Evolutionary conservation across 1,139 yeast species (phyloP).

Genomic region (Lodderomyces elongisporus): DNA sequence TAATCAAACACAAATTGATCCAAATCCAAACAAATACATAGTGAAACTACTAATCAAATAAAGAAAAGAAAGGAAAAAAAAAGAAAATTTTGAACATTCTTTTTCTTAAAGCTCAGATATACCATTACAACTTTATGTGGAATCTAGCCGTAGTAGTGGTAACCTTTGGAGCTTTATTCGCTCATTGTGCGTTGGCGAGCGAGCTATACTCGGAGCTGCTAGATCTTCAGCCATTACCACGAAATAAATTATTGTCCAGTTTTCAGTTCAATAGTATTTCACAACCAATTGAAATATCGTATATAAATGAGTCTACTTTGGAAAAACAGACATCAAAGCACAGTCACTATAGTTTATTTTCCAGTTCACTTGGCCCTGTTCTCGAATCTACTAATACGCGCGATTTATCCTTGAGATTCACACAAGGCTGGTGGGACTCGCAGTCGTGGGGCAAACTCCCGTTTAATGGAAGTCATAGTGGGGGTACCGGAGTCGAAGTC

Average conservation of each 20-base stretch:
- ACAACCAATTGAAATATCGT: conserved; percentile 27
- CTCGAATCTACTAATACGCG: conserved; percentile 61
- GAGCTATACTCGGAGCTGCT: conserved; percentile 51
- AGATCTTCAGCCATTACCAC: conserved; percentile 61
- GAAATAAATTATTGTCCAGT: conserved; percentile 62
- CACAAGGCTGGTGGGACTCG: conserved; percentile 96
- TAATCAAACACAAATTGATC: too few relatives aligned
- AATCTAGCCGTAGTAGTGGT: too few relatives aligned
- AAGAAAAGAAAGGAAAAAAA: too few relatives aligned
- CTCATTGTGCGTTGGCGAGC: background rate
- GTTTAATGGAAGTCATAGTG: conserved; percentile 61
- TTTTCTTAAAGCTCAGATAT: too few relatives aligned
- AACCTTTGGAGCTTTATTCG: too few relatives aligned
- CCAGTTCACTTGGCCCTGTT: conserved; percentile 77
- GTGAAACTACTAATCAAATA: too few relatives aligned
- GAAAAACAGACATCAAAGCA: conserved; percentile 12
- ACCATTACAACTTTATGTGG: too few relatives aligned
- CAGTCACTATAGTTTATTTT: conserved; percentile 69
- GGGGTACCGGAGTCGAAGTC: conserved; percentile 94
- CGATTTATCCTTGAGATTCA: conserved; percentile 77
- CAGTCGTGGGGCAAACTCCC: conserved; percentile 87
- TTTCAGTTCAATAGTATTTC: conserved; percentile 66
- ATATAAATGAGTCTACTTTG: conserved; percentile 6
- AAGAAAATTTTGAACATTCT: too few relatives aligned
- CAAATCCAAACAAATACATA: too few relatives aligned